phyloP scores from a whole-genome alignment of 192 early-diverging fungal species.

The Podila minutissima region DNA sequence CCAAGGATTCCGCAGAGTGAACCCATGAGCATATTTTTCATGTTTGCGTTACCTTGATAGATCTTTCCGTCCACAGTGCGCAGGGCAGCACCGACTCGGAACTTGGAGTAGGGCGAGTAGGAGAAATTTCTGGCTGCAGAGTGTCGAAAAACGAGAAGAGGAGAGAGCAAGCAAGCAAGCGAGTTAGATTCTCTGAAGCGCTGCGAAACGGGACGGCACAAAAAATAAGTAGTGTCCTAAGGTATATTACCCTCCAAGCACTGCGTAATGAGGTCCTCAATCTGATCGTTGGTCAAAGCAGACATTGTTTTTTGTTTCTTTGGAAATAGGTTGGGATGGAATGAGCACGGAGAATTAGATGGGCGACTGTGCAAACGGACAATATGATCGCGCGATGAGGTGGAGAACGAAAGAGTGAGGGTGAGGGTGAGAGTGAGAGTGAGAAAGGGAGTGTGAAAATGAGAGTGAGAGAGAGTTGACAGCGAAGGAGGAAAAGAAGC shows the following conservation, averaged over 20 bases:
- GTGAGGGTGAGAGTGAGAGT: background rate
- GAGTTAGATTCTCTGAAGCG: background rate
- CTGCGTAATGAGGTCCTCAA: constrained; percentile 48
- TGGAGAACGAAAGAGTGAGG: too few species aligned
- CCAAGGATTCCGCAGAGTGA: too few species aligned
- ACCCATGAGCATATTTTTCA: too few species aligned
- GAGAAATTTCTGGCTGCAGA: constrained; percentile 72
- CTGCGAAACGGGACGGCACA: background rate
- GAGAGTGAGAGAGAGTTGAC: background rate
- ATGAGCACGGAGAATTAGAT: too few species aligned
- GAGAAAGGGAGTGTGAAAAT: background rate
- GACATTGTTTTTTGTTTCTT: constrained; percentile 14
- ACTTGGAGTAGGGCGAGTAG: constrained; percentile 93
- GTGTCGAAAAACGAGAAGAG: background rate
- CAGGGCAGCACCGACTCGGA: constrained; percentile 89
- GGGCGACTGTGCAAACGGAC: too few species aligned
- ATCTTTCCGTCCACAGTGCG: constrained; percentile 71
- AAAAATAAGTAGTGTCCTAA: background rate
- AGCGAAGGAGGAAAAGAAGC: background rate
- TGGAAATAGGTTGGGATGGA: too few species aligned
- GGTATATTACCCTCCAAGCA: constrained; percentile 37
- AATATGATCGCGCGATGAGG: too few species aligned
- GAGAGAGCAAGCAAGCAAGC: background rate
- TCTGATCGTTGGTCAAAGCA: constrained; percentile 47
- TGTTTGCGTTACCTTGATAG: constrained; percentile 56